phyloP scores from a whole-genome alignment of 352 stramenopile genomes.

The Hyaloperonospora brassicae region DNA sequence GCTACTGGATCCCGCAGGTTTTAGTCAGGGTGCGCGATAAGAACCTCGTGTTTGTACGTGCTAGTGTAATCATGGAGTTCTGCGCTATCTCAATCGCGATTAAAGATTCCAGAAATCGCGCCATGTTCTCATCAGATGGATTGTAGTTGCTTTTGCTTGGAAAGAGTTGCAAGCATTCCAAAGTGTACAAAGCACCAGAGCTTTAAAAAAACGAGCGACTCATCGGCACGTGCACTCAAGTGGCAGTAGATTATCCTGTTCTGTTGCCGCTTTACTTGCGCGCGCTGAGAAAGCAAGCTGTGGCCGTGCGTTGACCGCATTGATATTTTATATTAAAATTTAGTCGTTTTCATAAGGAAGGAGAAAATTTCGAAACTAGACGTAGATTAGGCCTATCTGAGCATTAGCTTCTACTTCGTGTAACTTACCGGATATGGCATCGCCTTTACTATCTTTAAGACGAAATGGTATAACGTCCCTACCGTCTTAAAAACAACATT shows the following conservation, averaged over 20 bases:
- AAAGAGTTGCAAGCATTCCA: slow-evolving; percentile 55
- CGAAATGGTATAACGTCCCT: too few species aligned
- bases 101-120: slow-evolving; percentile 55
- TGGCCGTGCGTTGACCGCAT: slow-evolving; percentile 2
- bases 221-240: too few species aligned
- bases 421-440: too few species aligned
- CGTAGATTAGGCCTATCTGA: too few species aligned
- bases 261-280: too few species aligned
- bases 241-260: too few species aligned
- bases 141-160: slow-evolving; percentile 60
- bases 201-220: slow-evolving; percentile 10
- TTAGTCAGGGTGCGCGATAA: slow-evolving; percentile 44
- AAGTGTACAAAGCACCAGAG: slow-evolving; percentile 54
- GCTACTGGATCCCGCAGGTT: slow-evolving; percentile 26
- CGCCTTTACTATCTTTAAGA: too few species aligned
- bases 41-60: slow-evolving; percentile 55
- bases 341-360: too few species aligned
- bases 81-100: slow-evolving; percentile 45
- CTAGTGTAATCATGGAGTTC: slow-evolving; percentile 39
- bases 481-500: too few species aligned
- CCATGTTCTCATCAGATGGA: slow-evolving; percentile 48
- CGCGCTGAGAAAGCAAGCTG: neutral
- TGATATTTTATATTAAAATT: slow-evolving; percentile 38
- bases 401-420: too few species aligned
- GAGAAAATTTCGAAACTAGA: too few species aligned